phyloP scores from a whole-genome alignment of 2,329 filamentous ascomycete species.

The Verticillium dahliae region DNA sequence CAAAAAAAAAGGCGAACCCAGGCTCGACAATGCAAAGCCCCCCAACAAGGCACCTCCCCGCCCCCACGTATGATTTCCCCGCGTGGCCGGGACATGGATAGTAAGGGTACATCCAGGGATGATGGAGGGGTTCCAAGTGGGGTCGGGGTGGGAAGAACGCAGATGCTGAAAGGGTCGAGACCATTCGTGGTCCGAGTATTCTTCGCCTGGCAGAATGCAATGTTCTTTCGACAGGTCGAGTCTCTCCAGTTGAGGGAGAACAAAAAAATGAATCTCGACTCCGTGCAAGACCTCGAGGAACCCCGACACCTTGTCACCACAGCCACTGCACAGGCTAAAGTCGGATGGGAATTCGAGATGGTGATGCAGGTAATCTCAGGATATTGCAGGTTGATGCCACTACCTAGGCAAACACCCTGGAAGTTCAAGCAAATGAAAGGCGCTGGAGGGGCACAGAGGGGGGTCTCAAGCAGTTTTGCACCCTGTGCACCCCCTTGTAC shows the following conservation, averaged over 20 bases:
- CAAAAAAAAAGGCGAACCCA: background rate
- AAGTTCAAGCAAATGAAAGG: background rate
- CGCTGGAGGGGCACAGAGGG: background rate
- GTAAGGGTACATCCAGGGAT: background rate
- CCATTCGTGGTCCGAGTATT: background rate
- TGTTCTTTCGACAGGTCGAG: no score
- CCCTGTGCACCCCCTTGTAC: background rate
- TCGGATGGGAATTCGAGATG: background rate
- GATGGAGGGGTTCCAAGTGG: background rate
- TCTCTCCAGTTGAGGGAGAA: no score
- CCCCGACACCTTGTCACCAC: background rate
- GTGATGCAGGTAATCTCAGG: background rate
- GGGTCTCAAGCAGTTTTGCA: background rate
- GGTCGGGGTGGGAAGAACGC: background rate
- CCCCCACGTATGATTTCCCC: constrained; percentile 1
- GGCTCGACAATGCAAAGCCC: background rate
- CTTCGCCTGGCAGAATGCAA: background rate
- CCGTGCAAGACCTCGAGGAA: background rate
- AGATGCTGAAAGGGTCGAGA: background rate
- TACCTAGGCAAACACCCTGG: background rate
- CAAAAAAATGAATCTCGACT: no score
- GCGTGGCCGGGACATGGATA: background rate
- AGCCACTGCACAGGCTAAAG: background rate
- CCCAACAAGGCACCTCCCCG: background rate
- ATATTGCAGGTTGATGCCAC: background rate